Evolutionary conservation across 805 yeast species (phyloP).

Genomic region (Pichia californica): DNA sequence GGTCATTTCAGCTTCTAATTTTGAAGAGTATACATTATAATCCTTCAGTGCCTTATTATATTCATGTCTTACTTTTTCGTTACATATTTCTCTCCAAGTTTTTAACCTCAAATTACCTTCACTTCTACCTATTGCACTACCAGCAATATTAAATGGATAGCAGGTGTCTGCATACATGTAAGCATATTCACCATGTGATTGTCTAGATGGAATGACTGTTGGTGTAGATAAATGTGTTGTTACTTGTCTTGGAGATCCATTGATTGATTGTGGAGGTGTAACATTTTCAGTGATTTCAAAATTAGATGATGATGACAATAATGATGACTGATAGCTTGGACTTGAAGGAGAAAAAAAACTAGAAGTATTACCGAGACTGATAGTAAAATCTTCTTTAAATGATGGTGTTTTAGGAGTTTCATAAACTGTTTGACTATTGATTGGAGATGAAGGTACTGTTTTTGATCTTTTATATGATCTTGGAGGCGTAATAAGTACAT

Average conservation of each 20-base stretch:
- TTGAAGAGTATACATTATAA: conserved; percentile 31
- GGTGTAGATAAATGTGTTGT: conserved; percentile 18
- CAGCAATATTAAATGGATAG: conserved; percentile 26
- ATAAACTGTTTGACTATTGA: conserved; percentile 3
- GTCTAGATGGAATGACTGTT: conserved; percentile 10
- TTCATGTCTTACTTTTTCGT: conserved; percentile 35
- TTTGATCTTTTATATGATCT: conserved; percentile 19
- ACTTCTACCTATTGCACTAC: conserved; percentile 17
- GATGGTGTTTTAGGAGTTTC: conserved; percentile 22
- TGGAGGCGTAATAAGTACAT: conserved; percentile 11
- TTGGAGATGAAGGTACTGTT: conserved; percentile 29
- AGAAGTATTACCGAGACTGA: neutral
- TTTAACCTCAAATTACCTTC: conserved; percentile 31
- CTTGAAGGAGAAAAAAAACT: conserved; percentile 8
- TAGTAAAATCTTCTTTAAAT: conserved; percentile 1
- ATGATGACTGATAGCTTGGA: conserved; percentile 11
- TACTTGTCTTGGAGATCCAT: conserved; percentile 20
- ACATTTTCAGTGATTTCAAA: conserved; percentile 11
- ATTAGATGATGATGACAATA: neutral
- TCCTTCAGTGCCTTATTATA: conserved; percentile 34
- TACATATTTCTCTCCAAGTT: conserved; percentile 40
- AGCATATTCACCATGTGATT: conserved; percentile 18
- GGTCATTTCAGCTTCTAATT: conserved; percentile 8
- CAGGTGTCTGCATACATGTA: conserved; percentile 32
- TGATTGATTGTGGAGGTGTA: conserved; percentile 25